These are phyloP conservation scores for Myotisia sp. DNA, from an alignment of 2,329 filamentous ascomycete species.

Conservation along the genomic window DNA sequence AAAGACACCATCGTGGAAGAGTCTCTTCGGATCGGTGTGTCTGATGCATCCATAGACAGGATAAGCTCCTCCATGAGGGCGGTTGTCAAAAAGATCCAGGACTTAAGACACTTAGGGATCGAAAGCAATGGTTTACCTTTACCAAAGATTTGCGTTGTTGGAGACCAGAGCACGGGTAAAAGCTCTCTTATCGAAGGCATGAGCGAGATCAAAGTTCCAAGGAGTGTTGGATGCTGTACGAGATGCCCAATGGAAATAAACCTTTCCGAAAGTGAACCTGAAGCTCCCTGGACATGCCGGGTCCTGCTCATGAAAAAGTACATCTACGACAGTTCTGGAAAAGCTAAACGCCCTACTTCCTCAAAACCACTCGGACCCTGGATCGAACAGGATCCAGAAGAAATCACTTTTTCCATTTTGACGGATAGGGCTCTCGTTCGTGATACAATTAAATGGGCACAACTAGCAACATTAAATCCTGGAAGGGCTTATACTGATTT, in stretches of 20 bases:
- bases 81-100: conserved; percentile 31
- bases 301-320: conserved; percentile 56
- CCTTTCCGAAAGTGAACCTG: conserved; percentile 39
- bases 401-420: conserved; percentile 49
- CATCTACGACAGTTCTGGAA: conserved; percentile 29
- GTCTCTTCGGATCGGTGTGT: conserved; percentile 1
- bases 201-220: conserved; percentile 54
- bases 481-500: conserved; percentile 39
- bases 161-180: conserved; percentile 76
- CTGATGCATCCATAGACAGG: conserved; percentile 16
- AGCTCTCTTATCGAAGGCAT: conserved; percentile 52
- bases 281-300: conserved; percentile 47
- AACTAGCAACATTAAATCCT: conserved; percentile 63
- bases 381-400: conserved; percentile 36
- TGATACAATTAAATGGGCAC: conserved; percentile 55
- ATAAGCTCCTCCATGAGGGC: conserved; percentile 24
- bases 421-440: conserved; percentile 50
- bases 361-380: conserved; percentile 51
- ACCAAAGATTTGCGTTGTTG: conserved; percentile 68
- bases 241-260: conserved; percentile 70
- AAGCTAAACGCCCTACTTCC: conserved; percentile 35
- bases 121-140: conserved; percentile 52
- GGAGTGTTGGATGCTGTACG: conserved; percentile 60
- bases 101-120: conserved; percentile 58
- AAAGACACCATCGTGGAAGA: conserved; percentile 7